phyloP scores from a whole-genome alignment of 805 yeast species.

The Wickerhamiella qilinensis region DNA sequence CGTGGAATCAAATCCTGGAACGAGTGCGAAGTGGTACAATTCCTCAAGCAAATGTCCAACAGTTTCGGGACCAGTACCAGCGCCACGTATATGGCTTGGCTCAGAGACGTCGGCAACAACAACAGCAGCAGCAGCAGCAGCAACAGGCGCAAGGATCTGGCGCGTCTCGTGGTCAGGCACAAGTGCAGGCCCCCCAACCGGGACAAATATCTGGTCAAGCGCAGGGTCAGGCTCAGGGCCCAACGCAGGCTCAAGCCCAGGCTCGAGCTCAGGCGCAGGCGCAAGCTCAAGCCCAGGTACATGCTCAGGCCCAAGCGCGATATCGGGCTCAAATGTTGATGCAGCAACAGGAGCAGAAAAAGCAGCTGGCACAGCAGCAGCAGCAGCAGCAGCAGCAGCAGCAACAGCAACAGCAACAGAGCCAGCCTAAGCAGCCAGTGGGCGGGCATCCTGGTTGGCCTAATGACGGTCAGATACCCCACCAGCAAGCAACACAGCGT shows the following conservation, averaged over 20 bases:
- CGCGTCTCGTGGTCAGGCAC: slow-evolving; percentile 9
- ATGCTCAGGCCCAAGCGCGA: slow-evolving; percentile 11
- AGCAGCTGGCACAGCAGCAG: slow-evolving; percentile 9
- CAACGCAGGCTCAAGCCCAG: slow-evolving; percentile 13
- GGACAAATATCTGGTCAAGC: no score
- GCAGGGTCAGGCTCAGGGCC: slow-evolving; percentile 13
- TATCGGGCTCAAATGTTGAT: slow-evolving; percentile 13
- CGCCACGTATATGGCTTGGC: slow-evolving; percentile 16
- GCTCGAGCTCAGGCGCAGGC: slow-evolving; percentile 7
- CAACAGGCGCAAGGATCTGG: slow-evolving; percentile 8
- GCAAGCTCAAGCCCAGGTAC: slow-evolving; percentile 14
- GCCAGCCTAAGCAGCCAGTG: slow-evolving; percentile 7
- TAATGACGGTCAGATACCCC: slow-evolving; percentile 12
- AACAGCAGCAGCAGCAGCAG: slow-evolving; percentile 3
- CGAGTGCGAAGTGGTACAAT: slow-evolving; percentile 21
- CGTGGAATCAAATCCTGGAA: slow-evolving; percentile 68
- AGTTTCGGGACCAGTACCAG: slow-evolving; percentile 17
- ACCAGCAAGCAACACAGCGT: slow-evolving; percentile 14
- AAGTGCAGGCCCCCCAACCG: slow-evolving; percentile 9
- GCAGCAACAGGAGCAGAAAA: slow-evolving; percentile 17
- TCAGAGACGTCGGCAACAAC: slow-evolving; percentile 14
- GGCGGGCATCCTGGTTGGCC: no score
- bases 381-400: slow-evolving; percentile 4
- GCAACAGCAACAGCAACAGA: no score
- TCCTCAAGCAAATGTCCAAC: slow-evolving; percentile 16